A percentile compares a stretch with the other conserved stretches of the same genome.
Conservation (phyloP, 2,329 filamentous ascomycete genomes). For the Fusarium goolgardi region DNA sequence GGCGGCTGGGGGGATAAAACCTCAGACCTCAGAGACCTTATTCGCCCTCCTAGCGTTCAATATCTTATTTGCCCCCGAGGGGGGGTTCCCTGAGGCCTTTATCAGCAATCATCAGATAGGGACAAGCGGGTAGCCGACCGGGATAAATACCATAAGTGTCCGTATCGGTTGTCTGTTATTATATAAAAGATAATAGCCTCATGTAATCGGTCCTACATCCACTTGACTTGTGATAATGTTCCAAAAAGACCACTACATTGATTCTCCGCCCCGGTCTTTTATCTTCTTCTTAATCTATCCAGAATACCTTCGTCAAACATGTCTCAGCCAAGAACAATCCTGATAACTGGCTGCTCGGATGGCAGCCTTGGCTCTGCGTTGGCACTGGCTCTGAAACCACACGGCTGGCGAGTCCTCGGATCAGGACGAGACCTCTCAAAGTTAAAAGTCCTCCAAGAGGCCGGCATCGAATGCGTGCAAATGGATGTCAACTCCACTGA, state of each 20-base stretch:
- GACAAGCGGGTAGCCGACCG: no score
- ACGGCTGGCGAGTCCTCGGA: slow-evolving; percentile 48
- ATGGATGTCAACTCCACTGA: slow-evolving; percentile 44
- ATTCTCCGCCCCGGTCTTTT: neutral
- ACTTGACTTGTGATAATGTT: no score
- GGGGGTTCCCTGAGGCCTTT: neutral
- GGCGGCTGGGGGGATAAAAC: no score
- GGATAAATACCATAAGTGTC: neutral
- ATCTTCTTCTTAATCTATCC: fast-evolving
- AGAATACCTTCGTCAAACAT: neutral
- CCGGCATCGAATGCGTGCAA: slow-evolving; percentile 37
- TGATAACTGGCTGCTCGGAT: slow-evolving; percentile 53
- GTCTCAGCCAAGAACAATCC: slow-evolving; percentile 39
- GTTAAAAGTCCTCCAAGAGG: slow-evolving; percentile 21
- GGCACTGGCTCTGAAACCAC: slow-evolving; percentile 46
- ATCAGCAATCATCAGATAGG: neutral
- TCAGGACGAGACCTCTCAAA: slow-evolving; percentile 48
- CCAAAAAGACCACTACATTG: fast-evolving
- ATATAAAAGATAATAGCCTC: neutral
- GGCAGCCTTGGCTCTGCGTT: slow-evolving; percentile 50
- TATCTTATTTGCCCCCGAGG: no score
- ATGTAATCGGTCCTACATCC: neutral
- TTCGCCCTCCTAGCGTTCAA: no score
- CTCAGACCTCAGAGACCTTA: no score
- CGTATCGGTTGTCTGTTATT: neutral